Conservation (phyloP, 2,329 filamentous ascomycete species). For the Rutstroemia sp. region DNA sequence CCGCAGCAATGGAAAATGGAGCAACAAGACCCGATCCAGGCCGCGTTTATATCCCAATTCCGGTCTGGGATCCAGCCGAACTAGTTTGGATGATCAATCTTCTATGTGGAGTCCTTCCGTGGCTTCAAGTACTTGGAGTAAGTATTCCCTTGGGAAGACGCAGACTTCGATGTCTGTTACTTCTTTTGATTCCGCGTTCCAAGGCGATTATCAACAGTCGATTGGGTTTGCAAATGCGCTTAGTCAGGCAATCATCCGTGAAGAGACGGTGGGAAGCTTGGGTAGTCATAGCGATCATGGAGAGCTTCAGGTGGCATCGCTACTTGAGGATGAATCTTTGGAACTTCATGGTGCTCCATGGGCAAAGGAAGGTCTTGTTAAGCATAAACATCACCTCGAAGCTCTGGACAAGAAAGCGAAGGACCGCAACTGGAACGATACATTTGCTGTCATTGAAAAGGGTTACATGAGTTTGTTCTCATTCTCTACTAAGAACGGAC, state of each 20-base stretch:
- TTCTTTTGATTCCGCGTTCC: conserved; percentile 72
- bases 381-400: conserved; percentile 94
- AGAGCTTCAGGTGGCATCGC: conserved; percentile 43
- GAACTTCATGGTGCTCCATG: conserved; percentile 92
- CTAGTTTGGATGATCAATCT: conserved; percentile 84
- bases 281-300: conserved; percentile 27
- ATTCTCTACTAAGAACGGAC: conserved; percentile 73
- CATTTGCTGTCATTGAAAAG: conserved; percentile 93
- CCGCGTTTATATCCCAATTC: conserved; percentile 69
- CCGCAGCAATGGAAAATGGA: conserved; percentile 54
- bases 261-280: conserved; percentile 58
- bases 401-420: conserved; percentile 85
- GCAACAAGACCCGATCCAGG: conserved; percentile 77
- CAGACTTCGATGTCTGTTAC: conserved; percentile 89
- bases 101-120: conserved; percentile 81
- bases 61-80: conserved; percentile 82
- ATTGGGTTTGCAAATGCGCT: conserved; percentile 97
- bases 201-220: conserved; percentile 84
- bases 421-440: conserved; percentile 89
- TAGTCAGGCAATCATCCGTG: conserved; percentile 92
- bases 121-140: conserved; percentile 90
- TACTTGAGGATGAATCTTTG: conserved; percentile 87
- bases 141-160: conserved; percentile 83
- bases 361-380: conserved; percentile 94
- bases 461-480: conserved; percentile 92